These are phyloP conservation scores for Cystobasidium tubakii DNA, from an alignment of 768 basidiomycete species.

Conservation along the genomic window DNA sequence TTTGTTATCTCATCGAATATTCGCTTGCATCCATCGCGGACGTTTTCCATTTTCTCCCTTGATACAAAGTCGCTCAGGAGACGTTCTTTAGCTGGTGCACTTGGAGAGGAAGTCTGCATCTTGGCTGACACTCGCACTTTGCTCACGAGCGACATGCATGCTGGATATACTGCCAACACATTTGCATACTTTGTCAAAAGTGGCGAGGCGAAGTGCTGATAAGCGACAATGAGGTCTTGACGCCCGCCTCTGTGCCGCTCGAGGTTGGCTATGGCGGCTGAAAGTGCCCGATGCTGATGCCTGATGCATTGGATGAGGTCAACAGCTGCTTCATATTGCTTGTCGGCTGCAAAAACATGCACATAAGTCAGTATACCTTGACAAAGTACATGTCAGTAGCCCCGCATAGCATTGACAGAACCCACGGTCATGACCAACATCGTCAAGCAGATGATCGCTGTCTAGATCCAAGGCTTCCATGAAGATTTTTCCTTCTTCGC, in stretches of 20 bases:
- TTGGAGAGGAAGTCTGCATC: slow-evolving; percentile 17
- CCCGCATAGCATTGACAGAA: neutral
- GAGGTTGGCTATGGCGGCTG: slow-evolving; percentile 23
- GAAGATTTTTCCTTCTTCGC: slow-evolving; percentile 5
- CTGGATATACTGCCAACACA: slow-evolving; percentile 41
- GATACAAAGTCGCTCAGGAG: slow-evolving; percentile 43
- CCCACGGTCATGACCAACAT: slow-evolving; percentile 6
- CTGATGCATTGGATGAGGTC: slow-evolving; percentile 21
- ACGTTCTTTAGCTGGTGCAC: slow-evolving; percentile 39
- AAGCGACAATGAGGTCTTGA: slow-evolving; percentile 33
- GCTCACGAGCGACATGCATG: slow-evolving; percentile 40
- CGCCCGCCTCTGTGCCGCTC: slow-evolving; percentile 39
- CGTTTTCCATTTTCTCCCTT: slow-evolving; percentile 44
- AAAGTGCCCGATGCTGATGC: slow-evolving; percentile 15
- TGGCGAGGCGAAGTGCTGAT: slow-evolving; percentile 37
- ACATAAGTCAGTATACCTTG: too few relatives aligned
- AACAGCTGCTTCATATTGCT: neutral
- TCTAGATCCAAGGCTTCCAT: slow-evolving; percentile 8
- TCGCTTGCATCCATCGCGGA: slow-evolving; percentile 42
- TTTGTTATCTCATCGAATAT: slow-evolving; percentile 40
- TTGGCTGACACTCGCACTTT: slow-evolving; percentile 38
- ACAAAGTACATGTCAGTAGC: too few relatives aligned
- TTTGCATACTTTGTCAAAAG: slow-evolving; percentile 35
- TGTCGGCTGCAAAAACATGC: slow-evolving; percentile 12
- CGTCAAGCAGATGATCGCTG: slow-evolving; percentile 3